These are phyloP conservation scores for Phaeosphaeriaceae sp. DNA, from an alignment of 2,329 filamentous ascomycete species.

Conservation along the genomic window DNA sequence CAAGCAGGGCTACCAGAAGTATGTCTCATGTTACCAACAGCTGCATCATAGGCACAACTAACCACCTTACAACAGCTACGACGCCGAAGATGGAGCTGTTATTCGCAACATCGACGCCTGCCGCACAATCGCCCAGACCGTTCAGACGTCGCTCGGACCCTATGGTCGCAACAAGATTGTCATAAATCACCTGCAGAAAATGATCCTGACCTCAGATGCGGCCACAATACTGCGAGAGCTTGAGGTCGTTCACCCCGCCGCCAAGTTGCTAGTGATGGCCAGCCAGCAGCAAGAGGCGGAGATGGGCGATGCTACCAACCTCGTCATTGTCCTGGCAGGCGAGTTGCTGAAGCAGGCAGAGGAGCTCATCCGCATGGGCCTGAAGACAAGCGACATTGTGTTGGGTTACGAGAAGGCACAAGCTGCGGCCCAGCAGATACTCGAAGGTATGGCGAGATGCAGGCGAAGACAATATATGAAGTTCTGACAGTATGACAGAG, in stretches of 20 bases:
- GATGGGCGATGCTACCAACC: conserved; percentile 98
- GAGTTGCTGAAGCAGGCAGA: conserved; percentile 97
- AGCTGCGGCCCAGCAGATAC: conserved; percentile 79
- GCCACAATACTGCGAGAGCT: conserved; percentile 97
- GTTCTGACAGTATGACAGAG: conserved; percentile 57
- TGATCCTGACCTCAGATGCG: conserved; percentile 98
- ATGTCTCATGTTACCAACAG: conserved; percentile 48
- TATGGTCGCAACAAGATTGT: conserved; percentile 99
- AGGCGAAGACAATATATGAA: neutral
- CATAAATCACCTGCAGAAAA: conserved; percentile 99
- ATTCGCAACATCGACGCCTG: conserved; percentile 99
- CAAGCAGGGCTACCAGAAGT: conserved; percentile 97
- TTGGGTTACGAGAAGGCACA: conserved; percentile 95
- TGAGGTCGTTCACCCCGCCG: conserved; percentile 96
- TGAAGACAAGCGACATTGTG: conserved; percentile 98
- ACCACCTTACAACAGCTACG: conserved; percentile 73
- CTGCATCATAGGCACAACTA: conserved; percentile 26
- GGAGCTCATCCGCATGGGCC: conserved; percentile 92
- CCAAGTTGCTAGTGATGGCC: conserved; percentile 97
- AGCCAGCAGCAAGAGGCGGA: conserved; percentile 98
- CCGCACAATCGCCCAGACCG: conserved; percentile 91
- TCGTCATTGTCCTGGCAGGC: conserved; percentile 94
- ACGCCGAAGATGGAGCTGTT: conserved; percentile 98
- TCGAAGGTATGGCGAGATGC: conserved; percentile 67
- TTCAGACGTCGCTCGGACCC: conserved; percentile 94